Percentiles rank a stretch among this genome's conserved stretches.
These are phyloP conservation scores for Acacia pycnantha DNA, from an alignment of 331 rosid genomes.

Conservation along the genomic window DNA sequence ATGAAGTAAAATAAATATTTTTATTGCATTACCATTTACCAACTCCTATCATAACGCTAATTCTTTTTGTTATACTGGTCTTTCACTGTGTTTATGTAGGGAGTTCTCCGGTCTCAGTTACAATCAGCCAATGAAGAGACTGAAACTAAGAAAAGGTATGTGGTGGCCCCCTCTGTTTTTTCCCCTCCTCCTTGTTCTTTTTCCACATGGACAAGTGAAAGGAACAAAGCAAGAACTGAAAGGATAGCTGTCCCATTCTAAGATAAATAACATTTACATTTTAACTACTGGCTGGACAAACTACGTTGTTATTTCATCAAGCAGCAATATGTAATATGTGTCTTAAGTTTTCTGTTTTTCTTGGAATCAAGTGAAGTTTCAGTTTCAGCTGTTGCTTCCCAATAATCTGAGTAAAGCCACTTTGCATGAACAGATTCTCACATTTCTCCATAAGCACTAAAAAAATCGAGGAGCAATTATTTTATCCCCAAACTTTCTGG, in stretches of 20 bases:
- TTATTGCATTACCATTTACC: constrained; percentile 3
- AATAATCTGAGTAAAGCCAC: constrained; percentile 14
- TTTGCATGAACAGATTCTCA: constrained; percentile 11
- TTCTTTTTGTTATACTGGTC: constrained; percentile 23
- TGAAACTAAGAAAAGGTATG: constrained; percentile 76
- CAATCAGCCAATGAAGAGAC: constrained; percentile 77
- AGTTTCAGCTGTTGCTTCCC: constrained; percentile 10
- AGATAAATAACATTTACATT: constrained; percentile 13
- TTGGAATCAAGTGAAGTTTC: constrained; percentile 15
- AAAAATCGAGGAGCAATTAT: neutral
- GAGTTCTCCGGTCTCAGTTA: constrained; percentile 81
- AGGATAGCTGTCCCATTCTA: constrained; percentile 1
- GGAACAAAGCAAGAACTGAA: neutral
- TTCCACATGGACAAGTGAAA: neutral
- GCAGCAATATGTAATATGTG: neutral
- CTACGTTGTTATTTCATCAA: neutral
- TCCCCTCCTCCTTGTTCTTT: neutral
- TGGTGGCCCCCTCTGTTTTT: neutral
- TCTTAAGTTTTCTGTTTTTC: constrained; percentile 7
- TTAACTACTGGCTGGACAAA: constrained; percentile 12
- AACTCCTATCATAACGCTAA: neutral
- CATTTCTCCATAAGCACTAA: neutral
- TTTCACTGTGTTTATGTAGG: constrained; percentile 53
- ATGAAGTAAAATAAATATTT: neutral
- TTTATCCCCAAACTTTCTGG: constrained; percentile 1